Evolutionary conservation across 2,329 filamentous ascomycete genomes (phyloP).

Genomic region (Seiridium cupressi): DNA sequence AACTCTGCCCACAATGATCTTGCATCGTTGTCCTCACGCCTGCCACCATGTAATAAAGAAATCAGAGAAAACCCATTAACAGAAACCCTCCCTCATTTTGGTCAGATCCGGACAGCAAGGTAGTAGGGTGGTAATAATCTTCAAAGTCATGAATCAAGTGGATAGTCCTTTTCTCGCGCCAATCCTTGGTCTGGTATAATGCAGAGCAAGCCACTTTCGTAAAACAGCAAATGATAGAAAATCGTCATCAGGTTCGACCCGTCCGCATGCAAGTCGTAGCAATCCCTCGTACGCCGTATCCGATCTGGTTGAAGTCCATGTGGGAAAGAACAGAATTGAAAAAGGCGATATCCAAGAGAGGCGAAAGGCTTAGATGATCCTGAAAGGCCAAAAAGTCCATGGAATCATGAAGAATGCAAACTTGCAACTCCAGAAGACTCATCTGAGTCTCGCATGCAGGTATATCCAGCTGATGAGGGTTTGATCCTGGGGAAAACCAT

Average conservation of each 20-base stretch:
- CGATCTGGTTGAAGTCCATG: slow-evolving; percentile 27
- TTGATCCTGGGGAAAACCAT: slow-evolving; percentile 21
- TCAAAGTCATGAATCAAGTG: slow-evolving; percentile 20
- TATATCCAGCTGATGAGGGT: slow-evolving; percentile 28
- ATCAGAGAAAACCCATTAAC: slow-evolving; percentile 11
- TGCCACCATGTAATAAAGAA: slow-evolving; percentile 25
- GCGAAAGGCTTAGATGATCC: slow-evolving; percentile 7
- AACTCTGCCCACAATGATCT: slow-evolving; percentile 25
- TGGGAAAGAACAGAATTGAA: slow-evolving; percentile 10
- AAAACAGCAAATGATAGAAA: slow-evolving; percentile 23
- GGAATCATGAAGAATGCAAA: slow-evolving; percentile 29
- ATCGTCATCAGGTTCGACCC: slow-evolving; percentile 26
- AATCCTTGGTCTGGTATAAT: slow-evolving; percentile 26
- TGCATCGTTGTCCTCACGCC: slow-evolving; percentile 26
- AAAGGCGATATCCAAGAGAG: slow-evolving; percentile 16
- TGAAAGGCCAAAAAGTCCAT: slow-evolving; percentile 9
- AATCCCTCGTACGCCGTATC: slow-evolving; percentile 28
- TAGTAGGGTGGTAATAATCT: slow-evolving; percentile 25
- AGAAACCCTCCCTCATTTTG: slow-evolving; percentile 24
- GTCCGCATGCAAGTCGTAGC: slow-evolving; percentile 30
- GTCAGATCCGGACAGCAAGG: slow-evolving; percentile 40
- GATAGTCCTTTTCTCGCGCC: slow-evolving; percentile 26
- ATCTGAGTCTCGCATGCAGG: slow-evolving; percentile 26
- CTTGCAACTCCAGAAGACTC: slow-evolving; percentile 30
- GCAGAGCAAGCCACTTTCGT: slow-evolving; percentile 22